phyloP scores from a whole-genome alignment of 768 basidiomycete species.

The Fomitopsis serialis region DNA sequence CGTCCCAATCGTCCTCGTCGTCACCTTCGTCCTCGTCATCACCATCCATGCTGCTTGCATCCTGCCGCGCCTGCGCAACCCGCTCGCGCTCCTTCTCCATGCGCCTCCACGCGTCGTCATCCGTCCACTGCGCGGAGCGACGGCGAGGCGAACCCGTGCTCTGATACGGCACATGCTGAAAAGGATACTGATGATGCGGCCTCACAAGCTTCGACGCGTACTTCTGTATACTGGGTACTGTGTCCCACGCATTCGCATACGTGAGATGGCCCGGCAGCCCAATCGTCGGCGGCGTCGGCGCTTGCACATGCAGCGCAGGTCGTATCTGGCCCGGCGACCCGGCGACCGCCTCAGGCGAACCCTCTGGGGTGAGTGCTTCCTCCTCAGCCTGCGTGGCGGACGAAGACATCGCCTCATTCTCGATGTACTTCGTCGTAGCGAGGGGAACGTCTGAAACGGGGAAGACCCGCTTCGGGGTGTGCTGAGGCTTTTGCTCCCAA shows the following conservation, averaged over 20 bases:
- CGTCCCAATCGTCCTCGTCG: constrained; percentile 27
- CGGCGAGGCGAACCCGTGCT: not conserved
- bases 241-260: constrained; percentile 85
- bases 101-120: constrained; percentile 28
- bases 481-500: constrained; percentile 84
- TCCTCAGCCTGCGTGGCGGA: not conserved
- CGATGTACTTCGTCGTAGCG: constrained; percentile 26
- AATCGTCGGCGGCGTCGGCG: constrained; percentile 26
- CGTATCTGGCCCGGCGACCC: constrained; percentile 10
- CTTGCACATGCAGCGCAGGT: constrained; percentile 10
- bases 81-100: constrained; percentile 29
- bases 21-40: constrained; percentile 77
- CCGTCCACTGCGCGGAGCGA: not conserved
- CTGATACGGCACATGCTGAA: not conserved
- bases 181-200: constrained; percentile 37
- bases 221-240: constrained; percentile 69
- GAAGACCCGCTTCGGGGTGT: constrained; percentile 65
- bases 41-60: constrained; percentile 74
- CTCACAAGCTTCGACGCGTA: constrained; percentile 62
- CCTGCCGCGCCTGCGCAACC: constrained; percentile 51
- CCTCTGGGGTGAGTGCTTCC: not conserved
- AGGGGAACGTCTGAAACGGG: constrained; percentile 58
- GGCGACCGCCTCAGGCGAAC: constrained; percentile 14
- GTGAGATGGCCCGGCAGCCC: constrained; percentile 54
- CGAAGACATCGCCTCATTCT: constrained; percentile 7